Evolutionary conservation across 2,329 filamentous ascomycete species (phyloP), one percentile per base, ranked within the genome.

Genomic region (Trichoderma harzianum): DNA sequence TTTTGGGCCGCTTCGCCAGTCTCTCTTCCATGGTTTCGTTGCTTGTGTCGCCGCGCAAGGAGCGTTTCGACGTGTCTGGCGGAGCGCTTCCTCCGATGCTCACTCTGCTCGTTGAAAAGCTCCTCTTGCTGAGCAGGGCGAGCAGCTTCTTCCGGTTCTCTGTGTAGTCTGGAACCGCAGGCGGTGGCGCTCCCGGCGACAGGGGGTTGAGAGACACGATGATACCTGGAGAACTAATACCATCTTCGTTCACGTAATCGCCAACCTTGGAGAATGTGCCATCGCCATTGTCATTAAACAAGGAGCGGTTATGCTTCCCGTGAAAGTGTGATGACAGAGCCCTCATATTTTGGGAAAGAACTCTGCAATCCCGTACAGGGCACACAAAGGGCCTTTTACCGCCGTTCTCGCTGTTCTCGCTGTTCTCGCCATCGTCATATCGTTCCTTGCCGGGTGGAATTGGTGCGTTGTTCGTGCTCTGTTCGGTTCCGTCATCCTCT

Each of bases 281-380:
- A 11, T 84, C 83, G 3, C 75, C 75, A 32, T 84, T 84, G 67
- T 84, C 83, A 32, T 84, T 83, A 60, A 83, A 77, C 14, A 58
- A 30, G 11, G 18, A 10, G 34, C 60, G 34, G 60, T 18, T 65
- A 12, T 72, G 71, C 21, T 66, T 64, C 16, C 70, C 70, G 32
- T 72, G 71, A 53, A 72, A 72, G 53, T 72, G 71, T 2, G 28
- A n/a, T 21, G 60, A 74, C 5, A 81, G 72, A 3, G 75, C 63
- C 2, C 60, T 72, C 2, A 80, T 64, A 2, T 16, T 72, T 5
- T 63, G 34, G 24, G 82, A 79, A 5, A 80, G 47, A 2, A 70
- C 74, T 8, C 79, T 80, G 34, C 82, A 84, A 43, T 79, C 74
- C 3, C 82, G 79, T 4, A 84, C 77, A 6, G 83, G 81, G 47